Conservation (phyloP, 2,329 filamentous ascomycete genomes). For the Chrysosporium queenslandicum region DNA sequence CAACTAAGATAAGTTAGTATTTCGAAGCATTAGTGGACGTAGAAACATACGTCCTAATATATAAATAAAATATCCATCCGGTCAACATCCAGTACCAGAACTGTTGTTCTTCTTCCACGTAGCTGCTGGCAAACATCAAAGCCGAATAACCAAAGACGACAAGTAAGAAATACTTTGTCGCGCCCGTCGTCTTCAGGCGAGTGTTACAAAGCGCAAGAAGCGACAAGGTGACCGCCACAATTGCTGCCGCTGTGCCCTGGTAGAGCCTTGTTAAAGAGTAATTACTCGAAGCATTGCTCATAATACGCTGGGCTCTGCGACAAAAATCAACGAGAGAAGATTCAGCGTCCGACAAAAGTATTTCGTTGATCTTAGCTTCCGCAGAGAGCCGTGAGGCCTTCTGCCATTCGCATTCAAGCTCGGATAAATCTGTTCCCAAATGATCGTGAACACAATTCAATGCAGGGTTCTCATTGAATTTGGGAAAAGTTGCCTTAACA, state of each 20-base stretch:
- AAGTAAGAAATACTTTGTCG: constrained; percentile 36
- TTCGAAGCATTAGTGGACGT: background rate
- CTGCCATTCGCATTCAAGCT: constrained; percentile 62
- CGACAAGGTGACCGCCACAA: constrained; percentile 36
- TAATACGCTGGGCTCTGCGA: constrained; percentile 59
- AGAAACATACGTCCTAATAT: constrained; percentile 27
- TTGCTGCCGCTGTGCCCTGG: constrained; percentile 30
- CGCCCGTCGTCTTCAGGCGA: constrained; percentile 22
- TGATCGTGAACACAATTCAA: constrained; percentile 20
- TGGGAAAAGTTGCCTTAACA: constrained; percentile 58
- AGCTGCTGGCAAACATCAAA: constrained; percentile 98
- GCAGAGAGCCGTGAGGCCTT: constrained; percentile 22
- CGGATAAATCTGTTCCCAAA: constrained; percentile 36
- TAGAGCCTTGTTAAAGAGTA: constrained; percentile 57
- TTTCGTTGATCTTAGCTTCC: constrained; percentile 9
- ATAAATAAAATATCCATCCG: constrained; percentile 41
- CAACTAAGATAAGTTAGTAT: constrained; percentile 6
- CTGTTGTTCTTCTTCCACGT: constrained; percentile 95
- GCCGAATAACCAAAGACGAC: constrained; percentile 56
- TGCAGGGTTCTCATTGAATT: constrained; percentile 33
- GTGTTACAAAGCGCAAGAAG: constrained; percentile 23
- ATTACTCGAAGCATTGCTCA: constrained; percentile 87
- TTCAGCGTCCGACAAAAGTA: constrained; percentile 20
- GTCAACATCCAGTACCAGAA: constrained; percentile 88
- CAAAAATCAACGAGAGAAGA: constrained; percentile 48